Percentiles rank a stretch among this genome's conserved stretches.
phyloP scores from a whole-genome alignment of 2,329 filamentous ascomycete species.

The Cladophialophora yegresii region DNA sequence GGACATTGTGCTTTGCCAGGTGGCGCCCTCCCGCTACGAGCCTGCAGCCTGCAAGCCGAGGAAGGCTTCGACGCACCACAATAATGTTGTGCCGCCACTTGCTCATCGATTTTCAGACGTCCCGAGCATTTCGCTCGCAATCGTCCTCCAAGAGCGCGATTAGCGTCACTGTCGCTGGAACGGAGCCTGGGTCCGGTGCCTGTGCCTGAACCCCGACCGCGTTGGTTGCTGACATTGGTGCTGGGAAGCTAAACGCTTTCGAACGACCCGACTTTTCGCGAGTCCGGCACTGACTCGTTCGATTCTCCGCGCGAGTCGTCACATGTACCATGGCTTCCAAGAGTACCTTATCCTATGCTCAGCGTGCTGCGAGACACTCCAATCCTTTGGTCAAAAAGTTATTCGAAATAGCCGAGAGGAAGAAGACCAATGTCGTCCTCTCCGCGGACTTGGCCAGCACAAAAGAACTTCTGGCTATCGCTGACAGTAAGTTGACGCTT shows the following conservation, averaged over 20 bases:
- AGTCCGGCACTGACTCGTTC: not conserved
- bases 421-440: slow-evolving; percentile 53
- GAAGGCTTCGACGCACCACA: slow-evolving; percentile 1
- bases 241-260: not conserved
- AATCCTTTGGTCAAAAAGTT: slow-evolving; percentile 49
- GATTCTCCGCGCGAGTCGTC: not conserved
- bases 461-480: slow-evolving; percentile 49
- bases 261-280: not conserved
- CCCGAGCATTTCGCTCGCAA: not conserved
- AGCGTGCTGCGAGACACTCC: slow-evolving; percentile 46
- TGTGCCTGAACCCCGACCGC: slow-evolving; percentile 15
- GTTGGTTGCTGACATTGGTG: not conserved
- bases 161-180: not conserved
- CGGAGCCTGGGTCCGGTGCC: slow-evolving; percentile 22
- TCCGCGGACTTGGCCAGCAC: slow-evolving; percentile 54
- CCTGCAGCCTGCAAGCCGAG: not conserved
- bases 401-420: slow-evolving; percentile 50
- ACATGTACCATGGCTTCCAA: slow-evolving; percentile 47
- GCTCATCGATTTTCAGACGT: not conserved
- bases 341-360: slow-evolving; percentile 45
- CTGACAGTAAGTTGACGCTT: slow-evolving; percentile 47
- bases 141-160: not conserved
- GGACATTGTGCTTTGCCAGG: slow-evolving; percentile 8
- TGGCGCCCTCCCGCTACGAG: slow-evolving; percentile 11
- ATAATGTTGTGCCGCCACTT: slow-evolving; percentile 5